Percentiles rank a stretch among this genome's conserved stretches.
Conservation (phyloP, 2,329 filamentous ascomycete genomes). For the Akanthomyces lecanii region DNA sequence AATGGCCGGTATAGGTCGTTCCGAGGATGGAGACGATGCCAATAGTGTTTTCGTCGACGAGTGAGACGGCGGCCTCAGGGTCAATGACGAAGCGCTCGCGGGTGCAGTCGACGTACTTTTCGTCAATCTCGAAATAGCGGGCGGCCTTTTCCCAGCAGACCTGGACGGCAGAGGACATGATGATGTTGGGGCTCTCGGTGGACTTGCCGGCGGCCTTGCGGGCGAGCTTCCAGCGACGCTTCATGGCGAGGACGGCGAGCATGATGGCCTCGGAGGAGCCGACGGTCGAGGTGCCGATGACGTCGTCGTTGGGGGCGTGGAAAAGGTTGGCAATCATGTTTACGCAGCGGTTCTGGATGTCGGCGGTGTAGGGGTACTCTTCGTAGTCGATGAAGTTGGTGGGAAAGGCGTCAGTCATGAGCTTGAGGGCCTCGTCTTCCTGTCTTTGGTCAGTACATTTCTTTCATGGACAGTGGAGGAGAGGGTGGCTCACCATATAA, state of each 20-base stretch:
- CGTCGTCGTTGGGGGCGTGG: conserved; percentile 67
- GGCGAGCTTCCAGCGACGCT: conserved; percentile 88
- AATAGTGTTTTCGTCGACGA: conserved; percentile 70
- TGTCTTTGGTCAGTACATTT: conserved; percentile 28
- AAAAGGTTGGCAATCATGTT: conserved; percentile 88
- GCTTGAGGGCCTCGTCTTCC: conserved; percentile 93
- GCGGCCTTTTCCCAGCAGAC: conserved; percentile 96
- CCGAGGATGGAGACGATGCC: conserved; percentile 90
- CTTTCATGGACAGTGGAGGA: conserved; percentile 14
- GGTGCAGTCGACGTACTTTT: conserved; percentile 69
- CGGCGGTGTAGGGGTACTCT: conserved; percentile 74
- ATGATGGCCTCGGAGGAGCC: conserved; percentile 88
- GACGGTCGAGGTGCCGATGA: conserved; percentile 83
- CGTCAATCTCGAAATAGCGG: conserved; percentile 88
- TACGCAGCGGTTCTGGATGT: conserved; percentile 88
- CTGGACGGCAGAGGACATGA: conserved; percentile 95
- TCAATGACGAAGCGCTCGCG: conserved; percentile 60
- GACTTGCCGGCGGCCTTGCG: conserved; percentile 79
- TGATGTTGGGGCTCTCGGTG: conserved; percentile 75
- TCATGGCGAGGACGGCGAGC: conserved; percentile 84
- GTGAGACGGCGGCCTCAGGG: conserved; percentile 54
- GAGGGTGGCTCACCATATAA: conserved; percentile 66
- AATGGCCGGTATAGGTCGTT: conserved; percentile 92
- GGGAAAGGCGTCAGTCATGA: conserved; percentile 87
- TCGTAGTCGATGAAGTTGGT: conserved; percentile 96